These are phyloP conservation scores for Magnaporthiopsis rhizophila DNA, from an alignment of 2,329 filamentous ascomycete species.

Conservation along the genomic window DNA sequence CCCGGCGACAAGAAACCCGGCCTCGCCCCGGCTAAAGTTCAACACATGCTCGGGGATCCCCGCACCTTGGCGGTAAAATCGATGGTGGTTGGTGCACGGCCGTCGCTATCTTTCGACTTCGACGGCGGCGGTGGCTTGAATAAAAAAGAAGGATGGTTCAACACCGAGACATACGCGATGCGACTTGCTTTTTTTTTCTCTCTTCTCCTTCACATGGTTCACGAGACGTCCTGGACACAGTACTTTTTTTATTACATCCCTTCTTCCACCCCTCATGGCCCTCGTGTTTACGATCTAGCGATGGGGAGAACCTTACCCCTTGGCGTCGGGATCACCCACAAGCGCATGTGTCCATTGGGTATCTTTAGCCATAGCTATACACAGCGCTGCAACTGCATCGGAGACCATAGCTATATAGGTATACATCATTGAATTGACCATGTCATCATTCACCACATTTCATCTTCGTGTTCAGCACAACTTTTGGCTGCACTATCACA, in stretches of 20 bases:
- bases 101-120: background rate
- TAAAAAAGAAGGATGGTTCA: background rate
- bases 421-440: background rate
- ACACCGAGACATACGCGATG: background rate
- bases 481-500: no score
- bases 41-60: conserved; percentile 3
- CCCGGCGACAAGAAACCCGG: background rate
- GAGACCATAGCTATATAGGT: background rate
- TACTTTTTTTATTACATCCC: background rate
- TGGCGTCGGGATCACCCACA: no score
- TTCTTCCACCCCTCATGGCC: background rate
- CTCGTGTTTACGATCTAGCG: no score
- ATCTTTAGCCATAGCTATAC: background rate
- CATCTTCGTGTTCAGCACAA: no score
- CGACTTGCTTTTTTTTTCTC: background rate
- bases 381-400: background rate
- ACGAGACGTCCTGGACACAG: background rate
- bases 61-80: background rate
- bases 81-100: background rate
- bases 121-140: background rate
- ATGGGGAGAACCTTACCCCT: no score
- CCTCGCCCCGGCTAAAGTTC: background rate
- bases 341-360: background rate
- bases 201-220: background rate
- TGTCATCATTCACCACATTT: no score